Conservation (phyloP, 352 stramenopile species). For the Globisporangium barbulae region DNA sequence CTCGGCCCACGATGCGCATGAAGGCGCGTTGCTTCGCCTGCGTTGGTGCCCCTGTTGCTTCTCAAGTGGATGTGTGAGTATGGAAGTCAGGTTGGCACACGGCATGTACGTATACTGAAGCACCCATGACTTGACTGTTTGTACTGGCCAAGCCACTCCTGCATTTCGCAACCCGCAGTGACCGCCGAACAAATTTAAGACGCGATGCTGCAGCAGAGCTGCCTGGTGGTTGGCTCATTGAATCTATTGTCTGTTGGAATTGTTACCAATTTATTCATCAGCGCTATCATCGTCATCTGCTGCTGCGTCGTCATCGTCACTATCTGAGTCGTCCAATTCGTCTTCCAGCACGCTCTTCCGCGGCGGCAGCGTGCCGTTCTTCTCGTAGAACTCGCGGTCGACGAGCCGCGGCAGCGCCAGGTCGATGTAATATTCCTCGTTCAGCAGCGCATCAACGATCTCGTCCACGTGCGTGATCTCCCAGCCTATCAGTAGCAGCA, state of each 20-base stretch:
- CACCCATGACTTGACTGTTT: too few species aligned
- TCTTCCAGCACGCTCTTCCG: slow-evolving; percentile 76
- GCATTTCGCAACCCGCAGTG: too few species aligned
- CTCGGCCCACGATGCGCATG: too few species aligned
- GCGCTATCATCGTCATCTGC: slow-evolving; percentile 12
- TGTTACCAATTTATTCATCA: slow-evolving; percentile 8
- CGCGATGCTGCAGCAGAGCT: too few species aligned
- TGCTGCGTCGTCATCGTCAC: slow-evolving; percentile 14
- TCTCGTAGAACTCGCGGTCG: slow-evolving; percentile 84
- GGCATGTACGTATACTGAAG: too few species aligned
- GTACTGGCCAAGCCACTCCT: too few species aligned
- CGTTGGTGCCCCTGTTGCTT: too few species aligned
- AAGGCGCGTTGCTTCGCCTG: too few species aligned
- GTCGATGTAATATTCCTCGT: slow-evolving; percentile 90
- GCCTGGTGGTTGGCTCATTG: too few species aligned
- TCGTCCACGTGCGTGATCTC: slow-evolving; percentile 95
- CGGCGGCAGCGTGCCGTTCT: slow-evolving; percentile 51
- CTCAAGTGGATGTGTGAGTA: too few species aligned
- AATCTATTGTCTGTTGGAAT: not conserved
- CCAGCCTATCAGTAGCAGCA: slow-evolving; percentile 56
- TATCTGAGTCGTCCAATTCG: slow-evolving; percentile 45
- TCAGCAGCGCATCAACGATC: slow-evolving; percentile 93
- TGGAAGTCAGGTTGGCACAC: too few species aligned
- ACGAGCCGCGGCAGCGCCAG: slow-evolving; percentile 93
- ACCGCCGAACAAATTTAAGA: too few species aligned